Conservation (phyloP, 2,329 filamentous ascomycete genomes). For the Fusarium annulatum region DNA sequence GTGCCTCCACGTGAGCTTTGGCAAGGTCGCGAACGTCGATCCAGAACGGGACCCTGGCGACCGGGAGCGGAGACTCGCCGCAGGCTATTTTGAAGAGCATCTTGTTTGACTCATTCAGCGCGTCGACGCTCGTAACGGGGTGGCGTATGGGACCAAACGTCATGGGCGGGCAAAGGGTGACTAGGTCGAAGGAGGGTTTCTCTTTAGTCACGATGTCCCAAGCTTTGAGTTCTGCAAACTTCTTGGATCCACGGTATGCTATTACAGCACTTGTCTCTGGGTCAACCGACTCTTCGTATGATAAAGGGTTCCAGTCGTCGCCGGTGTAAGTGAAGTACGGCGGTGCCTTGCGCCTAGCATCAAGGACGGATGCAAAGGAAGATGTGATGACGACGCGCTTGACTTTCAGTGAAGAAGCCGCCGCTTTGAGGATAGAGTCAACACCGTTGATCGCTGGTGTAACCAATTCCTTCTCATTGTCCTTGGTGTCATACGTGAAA, state of each 20-base stretch:
- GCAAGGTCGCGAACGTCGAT: conserved; percentile 61
- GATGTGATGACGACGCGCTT: conserved; percentile 67
- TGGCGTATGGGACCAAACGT: conserved; percentile 58
- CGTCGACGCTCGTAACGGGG: conserved; percentile 48
- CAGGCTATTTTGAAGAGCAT: not conserved
- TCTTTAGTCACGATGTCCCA: conserved; percentile 51
- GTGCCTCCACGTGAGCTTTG: conserved; percentile 56
- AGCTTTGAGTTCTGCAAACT: conserved; percentile 50
- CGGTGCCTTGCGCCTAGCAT: conserved; percentile 58
- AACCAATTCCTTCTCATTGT: conserved; percentile 59
- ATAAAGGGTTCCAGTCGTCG: conserved; percentile 68
- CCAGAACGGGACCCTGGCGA: conserved; percentile 55
- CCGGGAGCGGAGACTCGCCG: conserved; percentile 46
- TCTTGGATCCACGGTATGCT: conserved; percentile 51
- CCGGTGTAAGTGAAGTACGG: conserved; percentile 61
- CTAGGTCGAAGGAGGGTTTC: conserved; percentile 55
- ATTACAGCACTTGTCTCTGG: conserved; percentile 53
- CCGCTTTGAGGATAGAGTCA: conserved; percentile 50
- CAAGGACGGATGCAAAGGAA: conserved; percentile 74
- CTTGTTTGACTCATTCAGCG: conserved; percentile 57
- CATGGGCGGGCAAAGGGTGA: conserved; percentile 58
- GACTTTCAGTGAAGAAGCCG: conserved; percentile 41
- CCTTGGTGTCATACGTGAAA: conserved; percentile 55
- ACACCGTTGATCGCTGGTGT: conserved; percentile 60
- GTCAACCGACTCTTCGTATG: conserved; percentile 59